These are phyloP conservation scores for Phytopythium ostracodes DNA, from an alignment of 352 stramenopile species.

Conservation along the genomic window DNA sequence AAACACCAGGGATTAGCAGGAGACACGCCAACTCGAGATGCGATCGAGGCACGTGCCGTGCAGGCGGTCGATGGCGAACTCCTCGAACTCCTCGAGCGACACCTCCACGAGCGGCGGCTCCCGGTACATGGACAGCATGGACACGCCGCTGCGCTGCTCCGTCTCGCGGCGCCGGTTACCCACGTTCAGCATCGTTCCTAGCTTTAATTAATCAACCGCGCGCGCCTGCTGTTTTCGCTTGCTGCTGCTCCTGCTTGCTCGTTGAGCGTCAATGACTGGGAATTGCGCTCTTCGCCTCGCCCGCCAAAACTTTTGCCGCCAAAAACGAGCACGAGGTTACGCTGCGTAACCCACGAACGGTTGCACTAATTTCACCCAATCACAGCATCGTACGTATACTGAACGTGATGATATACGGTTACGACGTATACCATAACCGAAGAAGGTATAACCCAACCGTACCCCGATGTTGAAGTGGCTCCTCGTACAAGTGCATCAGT, in stretches of 20 bases:
- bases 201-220: constrained; percentile 1
- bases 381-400: not conserved
- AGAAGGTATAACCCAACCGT: constrained; percentile 4
- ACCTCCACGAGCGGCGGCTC: constrained; percentile 93
- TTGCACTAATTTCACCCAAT: constrained; percentile 5
- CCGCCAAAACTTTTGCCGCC: constrained; percentile 35
- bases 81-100: constrained; percentile 98
- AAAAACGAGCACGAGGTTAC: constrained; percentile 13
- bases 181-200: constrained; percentile 73
- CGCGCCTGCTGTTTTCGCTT: not conserved
- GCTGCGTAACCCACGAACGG: not conserved
- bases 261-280: not conserved
- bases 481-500: not conserved
- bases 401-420: too few species aligned
- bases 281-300: constrained; percentile 12
- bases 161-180: constrained; percentile 61
- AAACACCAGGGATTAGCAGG: not conserved
- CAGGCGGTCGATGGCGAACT: constrained; percentile 96
- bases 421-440: not conserved
- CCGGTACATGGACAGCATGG: constrained; percentile 92
- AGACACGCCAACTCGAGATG: not conserved
- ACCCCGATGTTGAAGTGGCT: constrained; percentile 7
- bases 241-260: not conserved
- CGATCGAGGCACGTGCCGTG: constrained; percentile 41
- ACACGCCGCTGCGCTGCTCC: constrained; percentile 36